Conservation (phyloP, 495 filamentous ascomycete genomes). For the Penicillium diatomitis region DNA sequence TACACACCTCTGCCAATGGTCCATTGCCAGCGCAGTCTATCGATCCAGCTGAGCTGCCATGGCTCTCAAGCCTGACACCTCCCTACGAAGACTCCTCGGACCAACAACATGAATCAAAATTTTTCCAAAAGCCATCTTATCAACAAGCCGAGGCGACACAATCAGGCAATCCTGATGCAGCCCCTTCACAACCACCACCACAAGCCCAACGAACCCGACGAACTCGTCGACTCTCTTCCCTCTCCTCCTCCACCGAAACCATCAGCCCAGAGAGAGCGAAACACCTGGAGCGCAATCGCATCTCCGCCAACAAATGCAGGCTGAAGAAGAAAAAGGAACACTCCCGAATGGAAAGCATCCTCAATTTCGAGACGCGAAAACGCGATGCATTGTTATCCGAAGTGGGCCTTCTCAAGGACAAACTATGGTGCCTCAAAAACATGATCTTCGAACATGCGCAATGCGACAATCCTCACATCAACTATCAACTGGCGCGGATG, state of each 20-base stretch:
- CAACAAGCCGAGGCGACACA: too few species aligned
- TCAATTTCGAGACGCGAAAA: slow-evolving; percentile 12
- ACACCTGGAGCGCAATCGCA: slow-evolving; percentile 19
- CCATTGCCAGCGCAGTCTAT: too few species aligned
- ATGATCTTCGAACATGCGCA: slow-evolving; percentile 15
- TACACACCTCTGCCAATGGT: too few species aligned
- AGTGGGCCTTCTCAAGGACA: slow-evolving; percentile 10
- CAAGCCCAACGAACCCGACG: neutral
- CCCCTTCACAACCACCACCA: too few species aligned
- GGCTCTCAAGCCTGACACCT: too few species aligned
- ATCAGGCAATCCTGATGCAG: too few species aligned
- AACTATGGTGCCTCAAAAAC: slow-evolving; percentile 18
- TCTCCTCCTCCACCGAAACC: neutral
- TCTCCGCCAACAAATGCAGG: slow-evolving; percentile 22
- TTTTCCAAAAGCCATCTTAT: too few species aligned
- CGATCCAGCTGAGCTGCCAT: too few species aligned
- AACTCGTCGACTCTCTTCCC: neutral
- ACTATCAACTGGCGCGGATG: slow-evolving; percentile 12
- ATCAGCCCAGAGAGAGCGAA: slow-evolving; percentile 11
- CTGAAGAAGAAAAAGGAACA: slow-evolving; percentile 15
- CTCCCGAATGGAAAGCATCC: slow-evolving; percentile 7
- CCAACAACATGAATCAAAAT: too few species aligned
- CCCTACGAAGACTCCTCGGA: too few species aligned
- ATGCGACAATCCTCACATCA: slow-evolving; percentile 15
- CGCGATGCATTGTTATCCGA: slow-evolving; percentile 10